Base-by-base conservation (phyloP, 352 stramenopile genomes). In the Phytophthora melonis region DNA sequence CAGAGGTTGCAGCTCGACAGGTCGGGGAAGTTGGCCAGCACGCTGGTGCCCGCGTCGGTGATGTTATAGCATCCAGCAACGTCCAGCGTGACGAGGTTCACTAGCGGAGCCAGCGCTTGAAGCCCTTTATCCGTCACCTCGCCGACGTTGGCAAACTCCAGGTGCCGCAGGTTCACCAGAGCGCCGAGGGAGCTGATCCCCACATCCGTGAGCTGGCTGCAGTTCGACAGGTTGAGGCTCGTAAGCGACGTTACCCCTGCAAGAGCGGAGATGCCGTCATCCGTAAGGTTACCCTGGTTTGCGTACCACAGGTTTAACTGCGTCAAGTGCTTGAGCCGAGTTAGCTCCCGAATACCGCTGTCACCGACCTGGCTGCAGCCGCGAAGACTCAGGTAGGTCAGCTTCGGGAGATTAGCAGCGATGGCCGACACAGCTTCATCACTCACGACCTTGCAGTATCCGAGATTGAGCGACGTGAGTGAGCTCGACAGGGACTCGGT, bases 271-370 rank as follows among this genome's bases (percentile, higher is more conserved):
- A 95, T 85, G 6, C 86, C 87, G 2, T 32, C 75, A 63, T 95
- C 88, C 0, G 87, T 93, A 25, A 95, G 77, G 54, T 90, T 74
- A 0, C 86, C 88, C 80, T 95, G 88, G 63, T 91, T 88, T 75
- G 86, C 93, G 72, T 95, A 95, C 88, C 86, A 95, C 5, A 95
- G 64, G 19, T 93, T 93, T 41, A 95, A 83, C 19, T 76, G 87
- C 59, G 79, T 65, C 14, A 93, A 65, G 18, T 80, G 63, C 27
- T 59, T 49, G 6, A 93, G 68, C 18, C 62, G 70, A 16, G 75
- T 57, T 23, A 93, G 74, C 7, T 82, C 69, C 18, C 59, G 74
- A 63, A 92, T 87, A 11, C 84, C 87, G 1, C 61, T 66, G 58
- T 93, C 87, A 0, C 82, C 81, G 52, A 93, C 78, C 39, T 85